Evolutionary conservation across 202 grass and related monocot genomes (phyloP), one percentile per base, ranked within the genome.

Genomic region (Saccharum hybrid): DNA sequence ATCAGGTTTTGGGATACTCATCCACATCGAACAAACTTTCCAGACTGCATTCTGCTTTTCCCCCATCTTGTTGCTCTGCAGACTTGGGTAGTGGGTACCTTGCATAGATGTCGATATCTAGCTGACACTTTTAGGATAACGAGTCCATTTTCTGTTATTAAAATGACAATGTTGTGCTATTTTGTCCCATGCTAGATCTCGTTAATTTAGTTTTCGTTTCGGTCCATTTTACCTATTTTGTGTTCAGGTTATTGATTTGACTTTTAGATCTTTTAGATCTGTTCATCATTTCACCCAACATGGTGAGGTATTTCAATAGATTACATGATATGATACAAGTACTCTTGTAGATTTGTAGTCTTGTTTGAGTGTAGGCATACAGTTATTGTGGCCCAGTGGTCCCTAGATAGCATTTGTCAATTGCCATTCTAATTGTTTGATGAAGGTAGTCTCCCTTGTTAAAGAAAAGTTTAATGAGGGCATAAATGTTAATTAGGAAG

Each of bases 361-460:
- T 41, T 69, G 4, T 69, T 43, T 10, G n/a, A 70, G 39, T 82
- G 56, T 72, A 48, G n/a, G 39, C 7, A 0, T 26, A 52, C 63
- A 84, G n/a, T 13, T 30, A 52, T 51, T 65, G 66, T 73, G 21
- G 42, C 72, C 34, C 15, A 16, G 65, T 65, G 56, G 42, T 79
- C 66, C 56, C n/a, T 72, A 33, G 67, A 52, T 37, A 72, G 3
- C 31, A n/a, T n/a, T 52, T 62, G 18, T 52, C n/a, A 21, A 0
- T 51, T 78, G 26, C 30, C 21, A 15, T 64, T 41, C n/a, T 70
- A 52, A 63, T 84, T 71, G 51, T 16, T 60, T 78, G 39, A 49
- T 37, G 3, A 71, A 71, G 39, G 5, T 76, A 84, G 4, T 57
- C 59, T 77, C 8, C 49, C 21, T 21, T 68, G 46, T 43, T 14